Evolutionary conservation across 805 yeast genomes (phyloP), one percentile per base, ranked within the genome.

Genomic region (Middelhovenomyces tepae): DNA sequence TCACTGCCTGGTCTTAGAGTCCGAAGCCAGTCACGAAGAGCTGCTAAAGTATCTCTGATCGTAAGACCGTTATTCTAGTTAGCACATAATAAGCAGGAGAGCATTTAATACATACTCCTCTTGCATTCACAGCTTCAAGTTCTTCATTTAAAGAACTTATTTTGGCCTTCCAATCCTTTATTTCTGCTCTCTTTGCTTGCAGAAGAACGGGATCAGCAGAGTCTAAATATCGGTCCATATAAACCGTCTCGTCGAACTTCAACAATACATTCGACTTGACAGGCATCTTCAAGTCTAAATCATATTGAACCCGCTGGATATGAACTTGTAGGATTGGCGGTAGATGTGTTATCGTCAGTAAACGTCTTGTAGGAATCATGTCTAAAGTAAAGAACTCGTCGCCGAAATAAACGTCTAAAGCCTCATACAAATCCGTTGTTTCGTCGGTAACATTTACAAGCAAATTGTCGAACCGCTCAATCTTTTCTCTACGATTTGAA

Each of bases 241-340:
- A 87, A 6, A 91, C 57, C 7, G 65, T 72, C 34, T 84, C 82
- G 18, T 75, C 73, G 51, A 86, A 85, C 3, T 87, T 87, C 30
- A 91, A 65, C 6, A 86, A 93, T 37, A 80, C 86, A 27, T 73
- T 69, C 2, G 86, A 78, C 53, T 91, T 91, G 49, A 83, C 83
- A 0, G 94, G 84, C 56, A 78, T 69, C 32, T 77, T 67, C 9
- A 70, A 59, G 35, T 66, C 78, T 28, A 86, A 67, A 51, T 91
- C 95, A 54, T 78, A 91, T 53, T 84, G 83, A 1, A 91, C 97
- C 51, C 98, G 68, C 57, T 87, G 97, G 5, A 91, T 82, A 52
- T 91, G 98, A 31, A 91, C 73, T 53, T 91, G 98, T 31, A 91
- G 56, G 32, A 91, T 71, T 4, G 77, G 75, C 0, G 98, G 98